Percentiles rank a stretch among this genome's conserved stretches.
These are phyloP conservation scores for Pichia pseudocactophila DNA, from an alignment of 805 yeast genomes.

Conservation along the genomic window DNA sequence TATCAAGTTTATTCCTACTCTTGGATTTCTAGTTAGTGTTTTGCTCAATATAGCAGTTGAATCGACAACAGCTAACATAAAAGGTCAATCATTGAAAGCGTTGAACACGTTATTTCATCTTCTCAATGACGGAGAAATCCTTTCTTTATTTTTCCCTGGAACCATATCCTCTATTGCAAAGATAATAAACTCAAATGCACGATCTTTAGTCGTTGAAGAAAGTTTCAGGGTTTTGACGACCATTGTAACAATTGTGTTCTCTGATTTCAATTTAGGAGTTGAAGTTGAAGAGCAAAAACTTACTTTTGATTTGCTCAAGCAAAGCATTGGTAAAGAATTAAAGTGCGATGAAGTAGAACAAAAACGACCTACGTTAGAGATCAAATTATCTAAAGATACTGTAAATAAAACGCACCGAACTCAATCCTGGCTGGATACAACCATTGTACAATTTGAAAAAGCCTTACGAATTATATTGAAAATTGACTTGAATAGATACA, in stretches of 20 bases:
- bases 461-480: constrained; percentile 33
- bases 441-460: constrained; percentile 39
- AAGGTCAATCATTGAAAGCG: constrained; percentile 27
- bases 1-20: constrained; percentile 31
- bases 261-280: constrained; percentile 32
- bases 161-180: constrained; percentile 38
- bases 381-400: constrained; percentile 13
- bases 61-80: constrained; percentile 23
- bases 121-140: constrained; percentile 37
- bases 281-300: constrained; percentile 3
- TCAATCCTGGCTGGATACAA: constrained; percentile 46
- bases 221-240: constrained; percentile 25
- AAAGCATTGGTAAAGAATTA: neutral
- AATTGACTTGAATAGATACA: constrained; percentile 12
- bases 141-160: constrained; percentile 45
- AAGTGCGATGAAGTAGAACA: neutral
- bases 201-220: constrained; percentile 29
- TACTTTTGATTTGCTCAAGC: constrained; percentile 12
- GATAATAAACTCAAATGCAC: constrained; percentile 27
- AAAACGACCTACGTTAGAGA: constrained; percentile 7
- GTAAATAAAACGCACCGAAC: constrained; percentile 30
- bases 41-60: constrained; percentile 29
- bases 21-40: constrained; percentile 41
- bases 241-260: constrained; percentile 30
- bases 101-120: constrained; percentile 28